Base-by-base conservation (phyloP, 2,329 filamentous ascomycete species). In the Pyricularia sp. region DNA sequence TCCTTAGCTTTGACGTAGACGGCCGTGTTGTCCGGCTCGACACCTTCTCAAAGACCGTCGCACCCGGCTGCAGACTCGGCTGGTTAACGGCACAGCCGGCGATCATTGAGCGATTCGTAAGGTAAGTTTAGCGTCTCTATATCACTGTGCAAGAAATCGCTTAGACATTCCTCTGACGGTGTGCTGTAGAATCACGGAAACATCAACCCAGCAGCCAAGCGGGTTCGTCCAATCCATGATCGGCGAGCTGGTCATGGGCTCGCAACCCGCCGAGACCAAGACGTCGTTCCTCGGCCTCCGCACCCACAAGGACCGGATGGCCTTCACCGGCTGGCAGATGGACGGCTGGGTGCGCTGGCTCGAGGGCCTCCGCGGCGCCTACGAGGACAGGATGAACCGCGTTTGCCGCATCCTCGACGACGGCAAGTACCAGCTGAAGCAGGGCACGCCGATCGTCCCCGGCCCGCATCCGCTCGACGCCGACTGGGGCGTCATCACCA, bases 331-430 rank as follows among this genome's bases (percentile, higher is more conserved):
- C 70, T 97, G 94, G 94, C 85, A 92, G 74, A 87, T 90, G 71
- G 88, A 89, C 70, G 94, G 94, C 72, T 97, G 92, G 92, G 90
- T 97, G 17, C 90, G 92, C 72, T 97, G 94, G 94, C 87, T 97
- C 28, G 91, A 90, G 70, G 93, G 93, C 9, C 85, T 97, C 17
- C 88, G 93, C 30, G 92, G 90, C 69, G 87, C 88, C 73, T 97
- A 97, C 79, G 92, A 97, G 81, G 84, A 89, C 59, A 88, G 94
- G 70, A 97, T 97, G 92, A 86, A 86, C 74, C 80, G 82, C 71
- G 96, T 97, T 92, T 91, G 90, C 78, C 80, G 80, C 9, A 84
- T 88, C 68, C 86, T 97, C 17, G 91, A 95, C 75, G 85, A 86
- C 5, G 86, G 90, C 68, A 84, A 88, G 63, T 86, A 85, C 74